Evolutionary conservation across 2,329 filamentous ascomycete genomes (phyloP), one percentile per base, ranked within the genome.

Genomic region (Cordyceps fumosorosea): DNA sequence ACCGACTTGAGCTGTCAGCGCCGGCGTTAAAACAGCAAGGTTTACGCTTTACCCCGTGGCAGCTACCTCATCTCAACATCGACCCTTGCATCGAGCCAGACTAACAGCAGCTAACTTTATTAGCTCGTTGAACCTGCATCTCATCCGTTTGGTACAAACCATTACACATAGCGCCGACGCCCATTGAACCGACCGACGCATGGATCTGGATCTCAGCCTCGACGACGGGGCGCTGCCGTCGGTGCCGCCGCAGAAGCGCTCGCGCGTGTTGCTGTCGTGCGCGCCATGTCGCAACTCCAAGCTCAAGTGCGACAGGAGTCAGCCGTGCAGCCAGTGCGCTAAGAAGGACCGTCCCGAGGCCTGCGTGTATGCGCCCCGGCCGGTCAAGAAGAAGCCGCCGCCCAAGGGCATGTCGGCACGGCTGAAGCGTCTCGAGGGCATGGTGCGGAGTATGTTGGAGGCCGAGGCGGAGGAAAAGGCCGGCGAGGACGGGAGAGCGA

Each of bases 381-480:
- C 77, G 3, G 72, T 73, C 63, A 76, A 77, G 67, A 71, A 70
- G 60, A 74, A 73, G 66, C 65, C 69, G 64, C 77, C 76, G 10
- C 70, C 75, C 20, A 79, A 77, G 70, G 78, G 77, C 71, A 81
- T 85, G 81, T 78, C 81, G 32, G 79, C 81, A 11, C 74, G 82
- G 59, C 73, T 85, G 54, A 80, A 77, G 69, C 76, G 81, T 57
- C 80, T 86, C 0, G 82, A 85, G 69, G 80, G 80, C 60, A 80
- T 85, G 77, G 80, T 85, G n/a, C 77, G 82, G 42, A 77, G 74
- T 59, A 82, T 84, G 74, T 80, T 85, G 74, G 78, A 81, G 22
- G 67, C 71, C 3, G 76, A 77, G 32, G 72, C 66, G 3, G 63
- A 57, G 11, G 53, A 55, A 14, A 64, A 40, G 7, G 52, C 59